Conservation (phyloP, 1,139 yeast species). For the Saccharomyces uvarum region DNA sequence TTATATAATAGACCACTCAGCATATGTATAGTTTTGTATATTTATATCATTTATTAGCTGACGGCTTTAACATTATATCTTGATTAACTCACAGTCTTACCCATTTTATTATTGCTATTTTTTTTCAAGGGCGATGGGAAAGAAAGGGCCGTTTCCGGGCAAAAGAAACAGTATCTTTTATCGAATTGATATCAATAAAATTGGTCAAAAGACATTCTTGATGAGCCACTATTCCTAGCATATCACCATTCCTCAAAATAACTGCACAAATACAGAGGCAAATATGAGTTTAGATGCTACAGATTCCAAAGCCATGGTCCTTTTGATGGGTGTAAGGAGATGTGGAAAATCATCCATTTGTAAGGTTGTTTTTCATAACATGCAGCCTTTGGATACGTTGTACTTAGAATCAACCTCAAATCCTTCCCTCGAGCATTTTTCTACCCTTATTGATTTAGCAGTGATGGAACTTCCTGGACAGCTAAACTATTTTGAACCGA, state of each 20-base stretch:
- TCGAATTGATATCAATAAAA: background rate
- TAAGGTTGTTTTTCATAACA: slow-evolving; percentile 89
- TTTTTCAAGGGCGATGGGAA: background rate
- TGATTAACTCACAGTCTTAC: background rate
- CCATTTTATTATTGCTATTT: background rate
- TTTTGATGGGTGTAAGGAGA: slow-evolving; percentile 77
- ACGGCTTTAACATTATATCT: background rate
- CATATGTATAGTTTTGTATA: slow-evolving; percentile 1
- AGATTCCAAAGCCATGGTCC: slow-evolving; percentile 60
- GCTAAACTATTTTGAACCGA: slow-evolving; percentile 78
- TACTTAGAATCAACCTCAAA: slow-evolving; percentile 85
- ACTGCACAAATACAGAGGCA: slow-evolving; percentile 22
- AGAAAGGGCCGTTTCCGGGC: background rate
- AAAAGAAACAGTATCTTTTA: background rate
- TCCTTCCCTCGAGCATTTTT: slow-evolving; percentile 73
- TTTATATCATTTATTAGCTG: slow-evolving; percentile 1
- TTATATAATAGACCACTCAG: background rate
- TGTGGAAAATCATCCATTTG: slow-evolving; percentile 86
- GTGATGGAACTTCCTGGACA: slow-evolving; percentile 98
- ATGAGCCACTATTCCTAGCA: background rate
- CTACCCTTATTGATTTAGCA: slow-evolving; percentile 74
- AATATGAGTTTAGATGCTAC: slow-evolving; percentile 14
- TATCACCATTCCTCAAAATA: background rate
- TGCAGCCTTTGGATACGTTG: slow-evolving; percentile 91
- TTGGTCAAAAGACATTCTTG: background rate